These are phyloP conservation scores for Erysiphe pulchra DNA, from an alignment of 2,329 filamentous ascomycete genomes.

Conservation along the genomic window DNA sequence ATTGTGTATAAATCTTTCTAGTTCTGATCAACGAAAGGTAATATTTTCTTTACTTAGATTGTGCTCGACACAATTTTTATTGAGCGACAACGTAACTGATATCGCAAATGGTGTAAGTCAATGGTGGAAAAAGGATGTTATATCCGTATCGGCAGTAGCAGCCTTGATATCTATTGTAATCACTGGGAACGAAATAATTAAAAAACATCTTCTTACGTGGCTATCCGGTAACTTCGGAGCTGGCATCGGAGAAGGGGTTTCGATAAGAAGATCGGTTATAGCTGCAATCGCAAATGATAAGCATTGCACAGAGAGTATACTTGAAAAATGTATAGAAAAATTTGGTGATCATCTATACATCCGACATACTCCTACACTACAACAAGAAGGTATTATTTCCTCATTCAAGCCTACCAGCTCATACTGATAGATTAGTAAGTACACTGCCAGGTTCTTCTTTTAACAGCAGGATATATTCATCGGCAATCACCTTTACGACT, in stretches of 20 bases:
- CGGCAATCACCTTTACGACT: constrained; percentile 39
- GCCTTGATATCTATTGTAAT: constrained; percentile 27
- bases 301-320: constrained; percentile 24
- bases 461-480: constrained; percentile 53
- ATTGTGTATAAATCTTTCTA: constrained; percentile 8
- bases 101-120: background rate
- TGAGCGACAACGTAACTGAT: background rate
- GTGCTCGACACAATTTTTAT: constrained; percentile 8
- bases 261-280: constrained; percentile 39
- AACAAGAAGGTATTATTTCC: constrained; percentile 49
- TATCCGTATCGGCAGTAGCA: constrained; percentile 29
- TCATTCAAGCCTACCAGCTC: constrained; percentile 7
- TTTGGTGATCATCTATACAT: constrained; percentile 80
- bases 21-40: constrained; percentile 11
- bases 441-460: constrained; percentile 52
- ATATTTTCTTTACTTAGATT: constrained; percentile 9
- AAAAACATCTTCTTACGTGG: constrained; percentile 34
- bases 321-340: constrained; percentile 43
- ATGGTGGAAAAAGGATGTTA: constrained; percentile 12
- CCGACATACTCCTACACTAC: constrained; percentile 55
- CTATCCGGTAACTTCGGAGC: constrained; percentile 36
- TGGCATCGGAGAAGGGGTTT: constrained; percentile 34
- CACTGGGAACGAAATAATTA: constrained; percentile 21
- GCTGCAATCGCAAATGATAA: constrained; percentile 27
- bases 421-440: constrained; percentile 21